A percentile compares a stretch with the other conserved stretches of the same genome.
phyloP scores from a whole-genome alignment of 73 alveolate genomes.

The Effrenium voratum region DNA sequence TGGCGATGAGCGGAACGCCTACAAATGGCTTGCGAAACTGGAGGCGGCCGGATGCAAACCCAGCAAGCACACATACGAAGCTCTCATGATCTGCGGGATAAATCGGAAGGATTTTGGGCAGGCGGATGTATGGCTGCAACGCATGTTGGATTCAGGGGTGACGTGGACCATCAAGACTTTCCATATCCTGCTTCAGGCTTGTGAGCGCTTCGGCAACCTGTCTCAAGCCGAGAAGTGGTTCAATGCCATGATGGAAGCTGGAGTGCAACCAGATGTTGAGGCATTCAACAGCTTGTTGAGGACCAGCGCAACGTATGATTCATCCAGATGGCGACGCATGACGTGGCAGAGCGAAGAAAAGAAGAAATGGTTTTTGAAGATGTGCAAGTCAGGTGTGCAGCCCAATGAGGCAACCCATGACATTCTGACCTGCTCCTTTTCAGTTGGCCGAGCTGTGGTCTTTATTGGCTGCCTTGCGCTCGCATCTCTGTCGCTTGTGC shows the following conservation, averaged over 20 bases:
- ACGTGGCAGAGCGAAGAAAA: constrained; percentile 12
- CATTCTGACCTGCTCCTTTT: background rate
- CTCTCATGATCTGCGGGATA: constrained; percentile 7
- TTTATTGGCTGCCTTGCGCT: background rate
- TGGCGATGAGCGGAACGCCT: background rate
- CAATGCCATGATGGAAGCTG: constrained; percentile 2
- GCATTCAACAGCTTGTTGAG: constrained; percentile 45
- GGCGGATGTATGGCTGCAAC: constrained; percentile 36
- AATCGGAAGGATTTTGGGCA: background rate
- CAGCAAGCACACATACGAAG: constrained; percentile 30
- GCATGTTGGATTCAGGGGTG: constrained; percentile 46
- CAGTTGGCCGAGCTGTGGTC: background rate
- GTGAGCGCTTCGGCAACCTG: constrained; percentile 27
- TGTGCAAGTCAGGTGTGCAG: background rate
- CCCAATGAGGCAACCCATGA: constrained; percentile 49
- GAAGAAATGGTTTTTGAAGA: constrained; percentile 43
- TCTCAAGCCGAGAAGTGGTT: constrained; percentile 46
- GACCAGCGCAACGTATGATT: constrained; percentile 32
- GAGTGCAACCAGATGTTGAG: constrained; percentile 28
- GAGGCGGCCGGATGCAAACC: constrained; percentile 28
- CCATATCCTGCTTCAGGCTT: constrained; percentile 26
- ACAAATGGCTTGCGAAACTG: constrained; percentile 26
- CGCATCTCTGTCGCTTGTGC: background rate
- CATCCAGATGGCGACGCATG: background rate
- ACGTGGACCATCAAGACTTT: constrained; percentile 8